Conservation (phyloP, 805 yeast species). For the Sugiyamaella smithiae region DNA sequence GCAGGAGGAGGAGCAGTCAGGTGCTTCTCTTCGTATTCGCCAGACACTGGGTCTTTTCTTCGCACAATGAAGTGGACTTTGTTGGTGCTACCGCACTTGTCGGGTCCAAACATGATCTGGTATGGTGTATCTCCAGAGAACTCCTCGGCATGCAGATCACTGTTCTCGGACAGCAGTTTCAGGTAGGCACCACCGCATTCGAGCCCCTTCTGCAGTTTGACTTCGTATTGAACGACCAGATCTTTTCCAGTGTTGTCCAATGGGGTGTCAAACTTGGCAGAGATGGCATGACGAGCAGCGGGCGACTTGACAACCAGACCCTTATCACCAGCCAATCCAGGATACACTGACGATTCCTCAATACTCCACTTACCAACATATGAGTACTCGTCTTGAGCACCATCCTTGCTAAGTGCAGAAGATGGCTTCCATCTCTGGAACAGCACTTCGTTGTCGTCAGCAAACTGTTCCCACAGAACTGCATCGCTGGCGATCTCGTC, state of each 20-base stretch:
- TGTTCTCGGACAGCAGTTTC: constrained; percentile 57
- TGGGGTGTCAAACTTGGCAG: constrained; percentile 54
- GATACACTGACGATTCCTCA: constrained; percentile 56
- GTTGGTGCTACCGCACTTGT: constrained; percentile 78
- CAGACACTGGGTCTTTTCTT: constrained; percentile 53
- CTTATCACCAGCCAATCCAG: constrained; percentile 62
- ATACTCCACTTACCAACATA: constrained; percentile 77
- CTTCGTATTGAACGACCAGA: constrained; percentile 85
- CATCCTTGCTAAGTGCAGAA: constrained; percentile 39
- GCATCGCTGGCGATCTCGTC: constrained; percentile 19
- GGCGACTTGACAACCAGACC: constrained; percentile 75
- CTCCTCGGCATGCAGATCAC: constrained; percentile 39
- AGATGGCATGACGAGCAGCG: constrained; percentile 81
- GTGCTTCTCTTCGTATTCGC: constrained; percentile 65
- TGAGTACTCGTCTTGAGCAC: constrained; percentile 42
- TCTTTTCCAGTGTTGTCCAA: constrained; percentile 61
- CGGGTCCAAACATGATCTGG: constrained; percentile 94
- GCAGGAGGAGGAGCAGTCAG: constrained; percentile 67
- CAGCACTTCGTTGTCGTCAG: constrained; percentile 34
- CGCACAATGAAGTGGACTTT: constrained; percentile 74
- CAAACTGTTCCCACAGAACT: constrained; percentile 68
- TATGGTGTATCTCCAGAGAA: constrained; percentile 69
- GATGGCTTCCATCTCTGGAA: constrained; percentile 57
- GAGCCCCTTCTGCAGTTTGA: constrained; percentile 74
- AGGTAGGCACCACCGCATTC: constrained; percentile 89